Evolutionary conservation across 1,284 basidiomycete species (phyloP), one percentile per base, ranked within the genome.

Genomic region (Trichosporon faecale): DNA sequence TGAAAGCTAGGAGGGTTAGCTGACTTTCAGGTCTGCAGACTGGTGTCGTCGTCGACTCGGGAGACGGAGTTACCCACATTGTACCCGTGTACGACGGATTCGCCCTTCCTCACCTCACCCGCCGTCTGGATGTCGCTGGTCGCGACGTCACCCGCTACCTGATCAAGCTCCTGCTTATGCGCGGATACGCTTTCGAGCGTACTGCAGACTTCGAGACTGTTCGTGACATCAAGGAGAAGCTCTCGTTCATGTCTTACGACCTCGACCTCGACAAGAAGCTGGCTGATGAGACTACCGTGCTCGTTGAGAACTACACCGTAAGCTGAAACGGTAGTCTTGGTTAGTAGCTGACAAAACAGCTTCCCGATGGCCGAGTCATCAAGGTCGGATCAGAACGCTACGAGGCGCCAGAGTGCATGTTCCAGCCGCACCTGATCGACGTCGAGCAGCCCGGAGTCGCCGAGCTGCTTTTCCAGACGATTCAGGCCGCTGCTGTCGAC

Each of bases 331-430:
- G 2, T 6, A 6, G 9, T 35, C 11, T n/a, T 1, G 37, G 12
- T 0, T 0, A 1, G 21, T n/a, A 21, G 57, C 61, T 69, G 25
- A 66, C 66, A 21, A 21, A 2, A 11, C 72, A 96, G 91, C 90
- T 99, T 31, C 97, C 97, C 2, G 96, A 99, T 79, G 97, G 97
- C 2, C 91, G 97, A 61, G 89, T 88, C 35, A 98, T 99, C 88
- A 98, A 97, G 87, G 94, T 99, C 68, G 97, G 96, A 29, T 94
- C 94, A 1, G 97, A 99, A 83, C 91, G 97, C n/a, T 99, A 98
- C 82, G 94, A 98, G 84, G 97, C 96, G n/a, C 97, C 97, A 12
- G 97, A 99, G 84, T 99, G 97, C 86, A 95, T 99, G 93, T 99
- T 99, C 91, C 95, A 99, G 84, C 97, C 97, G 27, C 94, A 98